These are phyloP conservation scores for Diplodia sapinea DNA, from an alignment of 2,329 filamentous ascomycete species.

Conservation along the genomic window DNA sequence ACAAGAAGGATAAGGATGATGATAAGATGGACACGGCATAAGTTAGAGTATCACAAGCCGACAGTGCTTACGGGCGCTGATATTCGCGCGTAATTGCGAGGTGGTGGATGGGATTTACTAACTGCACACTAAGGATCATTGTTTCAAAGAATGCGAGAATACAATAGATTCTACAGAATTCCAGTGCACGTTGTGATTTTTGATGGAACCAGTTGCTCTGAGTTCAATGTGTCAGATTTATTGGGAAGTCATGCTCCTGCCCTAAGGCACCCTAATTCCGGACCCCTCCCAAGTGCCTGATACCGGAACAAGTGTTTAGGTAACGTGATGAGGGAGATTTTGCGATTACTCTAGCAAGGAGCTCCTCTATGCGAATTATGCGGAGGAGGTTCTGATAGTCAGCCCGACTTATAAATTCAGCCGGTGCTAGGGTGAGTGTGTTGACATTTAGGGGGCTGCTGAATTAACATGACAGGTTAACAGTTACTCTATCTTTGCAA, in stretches of 20 bases:
- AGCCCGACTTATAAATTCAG: too few relatives aligned
- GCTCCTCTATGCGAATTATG: too few relatives aligned
- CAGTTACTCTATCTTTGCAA: too few relatives aligned
- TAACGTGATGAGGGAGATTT: too few relatives aligned
- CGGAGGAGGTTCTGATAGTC: too few relatives aligned
- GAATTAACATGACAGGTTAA: not conserved
- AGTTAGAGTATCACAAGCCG: constrained; percentile 34
- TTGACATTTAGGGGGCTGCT: too few relatives aligned
- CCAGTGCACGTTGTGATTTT: not conserved
- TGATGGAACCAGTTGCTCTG: not conserved
- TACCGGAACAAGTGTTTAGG: too few relatives aligned
- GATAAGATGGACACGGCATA: constrained; percentile 94
- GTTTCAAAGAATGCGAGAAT: not conserved
- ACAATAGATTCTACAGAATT: not conserved
- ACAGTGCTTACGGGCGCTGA: not conserved
- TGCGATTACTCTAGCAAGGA: too few relatives aligned
- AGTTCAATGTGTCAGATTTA: not conserved
- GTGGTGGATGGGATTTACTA: not conserved
- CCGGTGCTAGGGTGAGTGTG: too few relatives aligned
- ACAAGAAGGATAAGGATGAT: constrained; percentile 61
- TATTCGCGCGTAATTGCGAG: not conserved
- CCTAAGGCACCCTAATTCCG: not conserved
- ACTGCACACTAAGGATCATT: not conserved
- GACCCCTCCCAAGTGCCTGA: not conserved
- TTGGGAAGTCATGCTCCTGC: not conserved